Conservation (phyloP, 1,284 basidiomycete genomes). For the Rhodotorula sp. region DNA sequence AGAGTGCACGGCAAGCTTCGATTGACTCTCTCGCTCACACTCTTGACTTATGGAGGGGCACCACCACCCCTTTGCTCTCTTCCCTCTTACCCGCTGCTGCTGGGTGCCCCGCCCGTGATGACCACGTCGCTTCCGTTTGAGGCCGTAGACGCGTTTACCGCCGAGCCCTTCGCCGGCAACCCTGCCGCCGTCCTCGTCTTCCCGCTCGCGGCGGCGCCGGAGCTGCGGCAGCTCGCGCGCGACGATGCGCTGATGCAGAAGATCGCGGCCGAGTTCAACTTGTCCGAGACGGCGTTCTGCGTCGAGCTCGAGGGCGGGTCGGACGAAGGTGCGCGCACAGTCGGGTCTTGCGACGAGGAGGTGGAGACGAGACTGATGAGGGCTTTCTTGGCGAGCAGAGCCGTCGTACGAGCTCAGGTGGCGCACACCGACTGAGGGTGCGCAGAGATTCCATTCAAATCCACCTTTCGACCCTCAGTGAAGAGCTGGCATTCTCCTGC, state of each 20-base stretch:
- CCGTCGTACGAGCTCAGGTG: conserved; percentile 28
- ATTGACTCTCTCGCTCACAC: no score
- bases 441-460: not conserved
- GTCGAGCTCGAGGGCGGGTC: not conserved
- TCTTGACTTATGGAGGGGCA: no score
- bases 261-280: conserved; percentile 57
- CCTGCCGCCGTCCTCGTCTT: conserved; percentile 59
- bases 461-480: not conserved
- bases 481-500: not conserved
- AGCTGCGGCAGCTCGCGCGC: not conserved
- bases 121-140: conserved; percentile 43
- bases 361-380: conserved; percentile 5
- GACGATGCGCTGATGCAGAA: conserved; percentile 45
- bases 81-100: no score
- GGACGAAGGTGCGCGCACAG: conserved; percentile 13
- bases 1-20: no score
- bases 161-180: conserved; percentile 56
- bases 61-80: no score
- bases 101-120: not conserved
- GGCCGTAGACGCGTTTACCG: conserved; percentile 59
- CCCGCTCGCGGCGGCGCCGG: conserved; percentile 17
- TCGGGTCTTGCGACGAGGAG: no score
- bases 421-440: conserved; percentile 29
- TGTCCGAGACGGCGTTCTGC: conserved; percentile 57
- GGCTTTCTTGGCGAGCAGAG: not conserved